A percentile compares a stretch with the other conserved stretches of the same genome.
Evolutionary conservation across 129 eudicot genomes (phyloP).

Genomic region (Mikania micrantha): DNA sequence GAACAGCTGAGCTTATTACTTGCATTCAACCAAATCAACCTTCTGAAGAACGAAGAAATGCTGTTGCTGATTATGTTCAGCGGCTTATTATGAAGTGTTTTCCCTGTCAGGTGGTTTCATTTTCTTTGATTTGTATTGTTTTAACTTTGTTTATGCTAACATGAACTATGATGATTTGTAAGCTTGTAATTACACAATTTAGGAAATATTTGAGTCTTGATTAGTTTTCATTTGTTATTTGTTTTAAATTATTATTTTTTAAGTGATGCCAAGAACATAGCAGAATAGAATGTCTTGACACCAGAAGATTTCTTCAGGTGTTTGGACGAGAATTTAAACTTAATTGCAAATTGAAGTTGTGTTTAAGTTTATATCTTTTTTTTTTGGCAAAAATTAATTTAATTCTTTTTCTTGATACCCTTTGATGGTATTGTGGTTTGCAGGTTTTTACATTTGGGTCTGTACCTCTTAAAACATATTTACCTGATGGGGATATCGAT

Average conservation of each 20-base stretch:
- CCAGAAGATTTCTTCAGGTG: not conserved
- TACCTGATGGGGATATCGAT: slow-evolving; percentile 99
- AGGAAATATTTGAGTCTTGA: not conserved
- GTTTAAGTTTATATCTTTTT: not conserved
- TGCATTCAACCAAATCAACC: slow-evolving; percentile 91
- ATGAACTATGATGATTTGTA: not conserved
- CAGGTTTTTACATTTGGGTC: slow-evolving; percentile 96
- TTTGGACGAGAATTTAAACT: not conserved
- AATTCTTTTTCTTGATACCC: not conserved
- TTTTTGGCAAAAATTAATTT: not conserved
- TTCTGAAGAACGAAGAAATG: slow-evolving; percentile 71
- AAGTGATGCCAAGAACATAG: slow-evolving; percentile 5
- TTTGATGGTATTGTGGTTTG: not conserved
- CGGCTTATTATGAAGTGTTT: slow-evolving; percentile 83
- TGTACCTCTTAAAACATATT: slow-evolving; percentile 93
- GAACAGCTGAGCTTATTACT: slow-evolving; percentile 84
- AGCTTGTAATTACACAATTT: not conserved
- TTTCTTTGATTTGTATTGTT: not conserved
- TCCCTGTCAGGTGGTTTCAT: slow-evolving; percentile 68
- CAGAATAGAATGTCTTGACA: not conserved
- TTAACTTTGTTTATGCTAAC: not conserved
- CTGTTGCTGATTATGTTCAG: slow-evolving; percentile 94
- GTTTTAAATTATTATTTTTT: slow-evolving; percentile 9
- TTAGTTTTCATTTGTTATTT: not conserved
- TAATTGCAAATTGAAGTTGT: not conserved